A percentile compares a stretch with the other conserved stretches of the same genome.
Conservation (phyloP, 768 basidiomycete genomes). For the Russula earlei region DNA sequence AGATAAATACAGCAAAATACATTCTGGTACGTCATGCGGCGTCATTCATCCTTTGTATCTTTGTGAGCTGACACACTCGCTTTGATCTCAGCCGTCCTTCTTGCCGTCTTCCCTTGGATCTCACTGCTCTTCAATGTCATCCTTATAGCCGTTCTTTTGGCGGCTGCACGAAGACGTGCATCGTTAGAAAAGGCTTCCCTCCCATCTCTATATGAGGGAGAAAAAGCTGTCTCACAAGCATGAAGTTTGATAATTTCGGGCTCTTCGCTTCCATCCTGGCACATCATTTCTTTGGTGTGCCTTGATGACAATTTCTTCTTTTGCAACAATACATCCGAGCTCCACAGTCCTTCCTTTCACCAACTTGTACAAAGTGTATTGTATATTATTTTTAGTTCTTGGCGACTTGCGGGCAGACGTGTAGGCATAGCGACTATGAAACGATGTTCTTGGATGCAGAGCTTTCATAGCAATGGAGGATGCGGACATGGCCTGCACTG, state of each 20-base stretch:
- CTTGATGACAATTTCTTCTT: neutral
- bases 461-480: too few species aligned
- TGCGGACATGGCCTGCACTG: too few species aligned
- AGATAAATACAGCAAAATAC: constrained; percentile 3
- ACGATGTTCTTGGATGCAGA: neutral
- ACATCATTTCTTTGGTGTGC: neutral
- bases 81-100: constrained; percentile 4
- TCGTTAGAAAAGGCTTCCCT: neutral
- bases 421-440: neutral
- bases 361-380: neutral
- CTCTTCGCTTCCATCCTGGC: neutral
- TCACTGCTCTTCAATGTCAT: neutral
- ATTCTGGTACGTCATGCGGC: neutral
- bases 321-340: neutral
- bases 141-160: constrained; percentile 3
- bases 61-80: neutral
- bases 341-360: neutral
- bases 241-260: neutral
- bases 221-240: neutral
- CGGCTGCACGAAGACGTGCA: neutral
- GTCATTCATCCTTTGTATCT: too few species aligned
- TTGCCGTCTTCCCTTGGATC: constrained; percentile 14
- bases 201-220: neutral
- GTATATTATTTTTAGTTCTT: neutral
- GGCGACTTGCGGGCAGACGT: neutral